Evolutionary conservation across 495 filamentous ascomycete genomes (phyloP).

Genomic region (Daldinia childiae): DNA sequence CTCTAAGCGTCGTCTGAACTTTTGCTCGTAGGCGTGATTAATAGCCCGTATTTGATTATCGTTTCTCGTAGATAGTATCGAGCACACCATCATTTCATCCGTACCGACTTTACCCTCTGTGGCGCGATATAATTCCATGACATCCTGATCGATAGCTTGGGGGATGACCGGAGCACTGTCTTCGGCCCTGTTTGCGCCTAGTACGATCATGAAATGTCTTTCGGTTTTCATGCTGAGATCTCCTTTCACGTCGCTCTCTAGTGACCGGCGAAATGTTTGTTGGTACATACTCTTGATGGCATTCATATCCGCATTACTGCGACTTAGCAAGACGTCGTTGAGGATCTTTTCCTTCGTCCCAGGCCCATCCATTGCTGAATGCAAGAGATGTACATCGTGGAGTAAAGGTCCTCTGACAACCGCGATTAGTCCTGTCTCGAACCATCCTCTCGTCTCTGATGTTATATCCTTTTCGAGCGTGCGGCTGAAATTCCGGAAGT

Average conservation of each 20-base stretch:
- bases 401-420: slow-evolving; percentile 79
- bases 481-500: slow-evolving; percentile 66
- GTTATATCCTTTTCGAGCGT: slow-evolving; percentile 77
- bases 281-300: slow-evolving; percentile 84
- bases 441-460: slow-evolving; percentile 77
- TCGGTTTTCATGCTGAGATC: slow-evolving; percentile 89
- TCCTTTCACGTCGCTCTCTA: slow-evolving; percentile 74
- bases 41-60: slow-evolving; percentile 86
- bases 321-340: slow-evolving; percentile 84
- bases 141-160: slow-evolving; percentile 75
- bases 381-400: slow-evolving; percentile 71
- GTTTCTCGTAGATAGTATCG: slow-evolving; percentile 75
- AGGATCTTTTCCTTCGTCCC: slow-evolving; percentile 89
- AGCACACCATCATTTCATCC: slow-evolving; percentile 78
- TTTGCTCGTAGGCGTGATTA: slow-evolving; percentile 70
- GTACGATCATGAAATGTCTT: slow-evolving; percentile 78
- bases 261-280: slow-evolving; percentile 63
- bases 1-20: slow-evolving; percentile 72
- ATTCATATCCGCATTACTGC: slow-evolving; percentile 83
- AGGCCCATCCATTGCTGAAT: slow-evolving; percentile 74
- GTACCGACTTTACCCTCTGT: slow-evolving; percentile 76
- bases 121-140: slow-evolving; percentile 74
- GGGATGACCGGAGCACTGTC: slow-evolving; percentile 76
- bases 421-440: slow-evolving; percentile 73
- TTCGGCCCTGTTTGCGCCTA: slow-evolving; percentile 75